Base-by-base conservation (phyloP, 257 asterid species). In the Buddleja alternifolia region DNA sequence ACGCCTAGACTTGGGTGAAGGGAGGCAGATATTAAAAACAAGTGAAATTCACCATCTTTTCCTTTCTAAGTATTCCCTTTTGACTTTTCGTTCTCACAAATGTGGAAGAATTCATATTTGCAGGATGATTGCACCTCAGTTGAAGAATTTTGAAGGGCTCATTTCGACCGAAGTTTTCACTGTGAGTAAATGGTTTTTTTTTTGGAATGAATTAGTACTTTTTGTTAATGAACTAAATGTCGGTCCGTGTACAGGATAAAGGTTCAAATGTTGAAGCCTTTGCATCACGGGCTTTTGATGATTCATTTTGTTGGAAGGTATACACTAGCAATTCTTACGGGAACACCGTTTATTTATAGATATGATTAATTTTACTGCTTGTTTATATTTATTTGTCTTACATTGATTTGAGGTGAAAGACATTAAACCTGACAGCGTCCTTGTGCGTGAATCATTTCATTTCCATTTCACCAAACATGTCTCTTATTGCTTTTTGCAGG, bases 261-360 rank as follows among this genome's bases (percentile, higher is more conserved):
- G 88, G 95, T 73, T 85, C 89, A 20, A 71, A 66, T 36, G 48
- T 85, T 24, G 83, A 73, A 77, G 91, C 88, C 37, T 81, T 68
- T 42, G 88, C 82, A 29, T 78, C 89, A 10, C 42, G 47, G 32
- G 60, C 62, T 19, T 55, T 73, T 19, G 88, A 87, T 78, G 72
- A 78, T 48, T 81, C 92, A 7, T 69, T 87, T 14, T 67, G 78
- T 56, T 85, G 92, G 91, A 77, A 85, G 91, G 91, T 87, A 82
- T 71, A 24, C 37, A 39, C 65, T 10, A 54, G 39, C 8, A 61
- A 52, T 63, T 5, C 34, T 29, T 29, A n/a, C 34, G 5, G 3
- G 5, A 29, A 29, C 2, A 29, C 34, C 34, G 34, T 56, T 17
- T n/a, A n/a, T n/a, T n/a, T n/a, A n/a, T n/a, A n/a, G n/a, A n/a